These are phyloP conservation scores for Pseudopithomyces chartarum DNA, from an alignment of 2,329 filamentous ascomycete genomes.

Conservation along the genomic window DNA sequence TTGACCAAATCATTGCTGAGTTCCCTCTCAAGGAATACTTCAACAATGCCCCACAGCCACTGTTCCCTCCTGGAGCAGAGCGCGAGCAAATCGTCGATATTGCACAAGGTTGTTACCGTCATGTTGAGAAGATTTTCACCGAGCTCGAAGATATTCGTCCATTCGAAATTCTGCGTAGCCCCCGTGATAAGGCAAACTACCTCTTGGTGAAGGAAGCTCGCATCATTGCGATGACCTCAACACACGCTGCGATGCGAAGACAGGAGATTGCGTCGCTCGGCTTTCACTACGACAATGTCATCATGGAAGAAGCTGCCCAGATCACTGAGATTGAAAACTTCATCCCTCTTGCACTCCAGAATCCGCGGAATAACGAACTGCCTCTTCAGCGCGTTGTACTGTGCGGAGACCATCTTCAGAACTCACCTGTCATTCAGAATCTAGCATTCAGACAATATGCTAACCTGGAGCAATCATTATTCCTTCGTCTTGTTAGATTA, in stretches of 20 bases:
- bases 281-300: constrained; percentile 95
- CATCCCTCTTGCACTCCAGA: constrained; percentile 91
- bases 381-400: constrained; percentile 86
- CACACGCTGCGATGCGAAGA: constrained; percentile 92
- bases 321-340: constrained; percentile 98
- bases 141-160: constrained; percentile 92
- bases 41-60: constrained; percentile 79
- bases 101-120: constrained; percentile 81
- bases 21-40: constrained; percentile 94
- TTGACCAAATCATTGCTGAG: constrained; percentile 67
- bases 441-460: constrained; percentile 93
- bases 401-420: constrained; percentile 94
- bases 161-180: constrained; percentile 88
- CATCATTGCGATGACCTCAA: constrained; percentile 98
- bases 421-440: constrained; percentile 94
- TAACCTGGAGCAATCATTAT: constrained; percentile 94
- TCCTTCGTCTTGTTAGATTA: constrained; percentile 85
- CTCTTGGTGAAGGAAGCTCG: constrained; percentile 94
- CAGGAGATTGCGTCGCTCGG: constrained; percentile 89
- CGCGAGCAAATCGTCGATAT: constrained; percentile 75
- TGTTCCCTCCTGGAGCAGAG: constrained; percentile 72
- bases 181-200: constrained; percentile 94
- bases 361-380: constrained; percentile 72
- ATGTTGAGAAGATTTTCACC: constrained; percentile 87
- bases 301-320: constrained; percentile 98